phyloP scores from a whole-genome alignment of 2,329 filamentous ascomycete species.

The Daldinia eschscholtzii region DNA sequence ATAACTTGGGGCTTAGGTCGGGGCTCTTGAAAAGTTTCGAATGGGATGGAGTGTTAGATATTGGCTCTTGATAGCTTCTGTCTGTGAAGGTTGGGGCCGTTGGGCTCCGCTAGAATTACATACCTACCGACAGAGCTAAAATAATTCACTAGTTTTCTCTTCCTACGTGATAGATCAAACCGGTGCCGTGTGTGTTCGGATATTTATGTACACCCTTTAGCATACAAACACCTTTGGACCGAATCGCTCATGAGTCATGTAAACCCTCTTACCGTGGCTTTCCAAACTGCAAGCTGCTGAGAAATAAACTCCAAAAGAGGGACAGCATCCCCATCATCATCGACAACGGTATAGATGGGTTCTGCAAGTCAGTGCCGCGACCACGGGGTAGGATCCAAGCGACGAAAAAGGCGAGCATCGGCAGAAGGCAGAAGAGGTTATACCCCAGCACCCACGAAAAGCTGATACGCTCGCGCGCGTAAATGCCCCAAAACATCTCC shows the following conservation, averaged over 20 bases:
- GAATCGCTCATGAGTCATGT: too few species aligned
- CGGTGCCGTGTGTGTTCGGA: neutral
- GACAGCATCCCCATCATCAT: slow-evolving; percentile 18
- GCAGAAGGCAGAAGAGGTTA: slow-evolving; percentile 11
- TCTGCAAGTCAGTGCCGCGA: slow-evolving; percentile 9
- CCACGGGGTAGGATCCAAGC: neutral
- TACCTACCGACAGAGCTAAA: neutral
- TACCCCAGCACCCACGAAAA: slow-evolving; percentile 16
- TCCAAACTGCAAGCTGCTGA: slow-evolving; percentile 23
- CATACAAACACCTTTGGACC: too few species aligned
- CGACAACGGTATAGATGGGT: slow-evolving; percentile 12
- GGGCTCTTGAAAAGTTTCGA: neutral
- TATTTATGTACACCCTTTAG: neutral
- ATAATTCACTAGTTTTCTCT: neutral
- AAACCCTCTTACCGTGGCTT: neutral
- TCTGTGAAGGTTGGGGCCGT: neutral
- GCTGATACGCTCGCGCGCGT: slow-evolving; percentile 18
- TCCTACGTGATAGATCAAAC: neutral
- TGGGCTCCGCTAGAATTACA: neutral
- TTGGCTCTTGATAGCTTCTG: neutral
- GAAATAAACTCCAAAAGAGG: slow-evolving; percentile 22
- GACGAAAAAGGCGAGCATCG: slow-evolving; percentile 8
- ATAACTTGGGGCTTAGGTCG: neutral
- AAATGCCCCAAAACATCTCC: slow-evolving; percentile 23
- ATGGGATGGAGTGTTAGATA: neutral